Evolutionary conservation across 1,139 yeast genomes (phyloP), one percentile per base, ranked within the genome.

Genomic region (Debaryomyces udenii): DNA sequence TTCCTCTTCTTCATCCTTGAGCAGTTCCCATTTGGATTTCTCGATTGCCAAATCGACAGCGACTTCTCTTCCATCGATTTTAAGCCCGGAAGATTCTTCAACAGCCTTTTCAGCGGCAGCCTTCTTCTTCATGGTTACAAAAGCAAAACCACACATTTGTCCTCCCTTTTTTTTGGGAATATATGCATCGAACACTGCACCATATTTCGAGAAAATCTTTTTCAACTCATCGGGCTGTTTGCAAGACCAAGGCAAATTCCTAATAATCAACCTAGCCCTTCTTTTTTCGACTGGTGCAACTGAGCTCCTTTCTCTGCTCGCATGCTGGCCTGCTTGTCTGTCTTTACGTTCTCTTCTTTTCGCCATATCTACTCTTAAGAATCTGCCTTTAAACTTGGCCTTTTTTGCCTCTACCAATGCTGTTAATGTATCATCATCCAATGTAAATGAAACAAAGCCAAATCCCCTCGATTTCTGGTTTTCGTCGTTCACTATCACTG

Each of bases 241-340:
- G 38, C 94, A 83, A 7, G 96, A 85, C 99, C 99, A 93, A 15
- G 99, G 99, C 62, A 93, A 77, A 61, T 93, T 93, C 60, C 99
- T 79, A 37, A 93, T 74, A 53, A 93, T 91, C 46, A 93, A 70
- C 53, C 96, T 80, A 3, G 97, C 93, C 53, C 83, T 77, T 62
- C 94, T 80, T 57, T 83, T 85, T 51, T 79, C 78, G 20, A 75
- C 62, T 1, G 68, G 65, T 3, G 53, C 58, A 6, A 55, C 54
- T n/a, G 51, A 59, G 39, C 69, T 76, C 15, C 66, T 65, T 3
- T 35, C 52, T 52, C 42, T 42, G 31, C 44, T 47, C 3, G 49
- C 51, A 20, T 20, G 22, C 22, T 5, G 22, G n/a, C 46, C 54
- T 17, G 44, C 24, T 22, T 28, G 23, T 34, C 44, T 59, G 17